Conservation (phyloP, 805 yeast species). For the Cyberlindnera misumaiensis region DNA sequence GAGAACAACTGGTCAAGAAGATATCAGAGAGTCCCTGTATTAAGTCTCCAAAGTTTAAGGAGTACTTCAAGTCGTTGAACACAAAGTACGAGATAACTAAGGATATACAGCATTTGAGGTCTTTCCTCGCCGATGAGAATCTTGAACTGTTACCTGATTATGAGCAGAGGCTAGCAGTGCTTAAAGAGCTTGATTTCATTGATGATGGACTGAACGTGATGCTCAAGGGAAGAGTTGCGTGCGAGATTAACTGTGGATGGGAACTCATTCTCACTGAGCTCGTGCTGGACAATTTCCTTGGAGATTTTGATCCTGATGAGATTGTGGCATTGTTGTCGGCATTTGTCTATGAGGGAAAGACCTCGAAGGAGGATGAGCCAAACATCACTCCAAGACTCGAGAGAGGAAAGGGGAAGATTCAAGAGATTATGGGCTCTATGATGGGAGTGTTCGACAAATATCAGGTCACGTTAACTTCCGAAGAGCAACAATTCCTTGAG, state of each 20-base stretch:
- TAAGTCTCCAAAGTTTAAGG: constrained; percentile 36
- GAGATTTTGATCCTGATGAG: constrained; percentile 91
- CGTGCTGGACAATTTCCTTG: constrained; percentile 83
- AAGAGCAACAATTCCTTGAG: constrained; percentile 79
- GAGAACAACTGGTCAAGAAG: constrained; percentile 27
- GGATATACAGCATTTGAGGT: constrained; percentile 49
- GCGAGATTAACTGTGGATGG: constrained; percentile 88
- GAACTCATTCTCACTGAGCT: constrained; percentile 86
- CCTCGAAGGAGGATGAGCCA: constrained; percentile 54
- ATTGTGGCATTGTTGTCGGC: constrained; percentile 91
- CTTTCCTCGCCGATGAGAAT: constrained; percentile 76
- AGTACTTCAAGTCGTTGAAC: constrained; percentile 39
- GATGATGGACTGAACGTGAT: constrained; percentile 71
- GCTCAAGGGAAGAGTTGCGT: constrained; percentile 88
- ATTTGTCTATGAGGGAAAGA: constrained; percentile 83
- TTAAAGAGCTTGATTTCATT: constrained; percentile 72
- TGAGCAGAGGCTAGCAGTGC: constrained; percentile 77
- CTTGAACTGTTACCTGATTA: constrained; percentile 89
- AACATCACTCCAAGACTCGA: constrained; percentile 73
- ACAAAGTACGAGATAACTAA: constrained; percentile 38
- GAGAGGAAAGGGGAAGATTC: constrained; percentile 58
- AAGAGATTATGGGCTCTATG: constrained; percentile 60
- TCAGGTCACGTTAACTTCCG: constrained; percentile 72
- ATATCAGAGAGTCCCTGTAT: constrained; percentile 25
- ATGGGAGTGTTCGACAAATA: constrained; percentile 54